Evolutionary conservation across 371 early-diverging fungal species (phyloP).

Genomic region (Apophysomyces trapeziformis): DNA sequence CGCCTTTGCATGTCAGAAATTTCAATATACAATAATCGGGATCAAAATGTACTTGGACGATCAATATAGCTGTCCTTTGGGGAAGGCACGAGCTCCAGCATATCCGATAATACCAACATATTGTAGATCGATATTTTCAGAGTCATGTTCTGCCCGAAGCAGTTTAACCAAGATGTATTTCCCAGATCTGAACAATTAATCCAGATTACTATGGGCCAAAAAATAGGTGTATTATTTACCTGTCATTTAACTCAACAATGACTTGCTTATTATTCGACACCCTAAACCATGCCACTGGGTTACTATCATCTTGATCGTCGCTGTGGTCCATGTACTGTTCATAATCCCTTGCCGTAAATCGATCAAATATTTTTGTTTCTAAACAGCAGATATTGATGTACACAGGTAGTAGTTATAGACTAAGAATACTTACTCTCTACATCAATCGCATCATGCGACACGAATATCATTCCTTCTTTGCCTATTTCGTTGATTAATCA

Average conservation of each 20-base stretch:
- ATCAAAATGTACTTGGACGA: not conserved
- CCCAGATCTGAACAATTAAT: slow-evolving; percentile 21
- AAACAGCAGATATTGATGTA: not conserved
- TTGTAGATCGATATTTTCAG: slow-evolving; percentile 42
- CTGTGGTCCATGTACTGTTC: slow-evolving; percentile 17
- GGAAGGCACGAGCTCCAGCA: slow-evolving; percentile 33
- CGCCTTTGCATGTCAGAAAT: not conserved
- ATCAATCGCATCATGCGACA: slow-evolving; percentile 31
- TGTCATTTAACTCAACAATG: slow-evolving; percentile 18
- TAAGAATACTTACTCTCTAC: slow-evolving; percentile 23
- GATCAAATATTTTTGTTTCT: slow-evolving; percentile 29
- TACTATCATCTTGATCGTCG: slow-evolving; percentile 20
- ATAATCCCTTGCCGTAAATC: slow-evolving; percentile 25
- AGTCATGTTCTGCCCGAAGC: slow-evolving; percentile 29
- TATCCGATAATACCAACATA: slow-evolving; percentile 39
- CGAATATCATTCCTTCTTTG: slow-evolving; percentile 40
- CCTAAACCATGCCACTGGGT: slow-evolving; percentile 36
- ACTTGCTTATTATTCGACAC: slow-evolving; percentile 22
- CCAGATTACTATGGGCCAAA: not conserved
- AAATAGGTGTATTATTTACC: not conserved
- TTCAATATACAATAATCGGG: slow-evolving; percentile 12
- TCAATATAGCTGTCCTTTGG: slow-evolving; percentile 12
- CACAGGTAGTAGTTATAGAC: not conserved
- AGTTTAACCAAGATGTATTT: slow-evolving; percentile 37
- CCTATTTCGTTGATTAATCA: slow-evolving; percentile 11